Evolutionary conservation across 495 filamentous ascomycete species (phyloP).

Genomic region (Apodospora peruviana): DNA sequence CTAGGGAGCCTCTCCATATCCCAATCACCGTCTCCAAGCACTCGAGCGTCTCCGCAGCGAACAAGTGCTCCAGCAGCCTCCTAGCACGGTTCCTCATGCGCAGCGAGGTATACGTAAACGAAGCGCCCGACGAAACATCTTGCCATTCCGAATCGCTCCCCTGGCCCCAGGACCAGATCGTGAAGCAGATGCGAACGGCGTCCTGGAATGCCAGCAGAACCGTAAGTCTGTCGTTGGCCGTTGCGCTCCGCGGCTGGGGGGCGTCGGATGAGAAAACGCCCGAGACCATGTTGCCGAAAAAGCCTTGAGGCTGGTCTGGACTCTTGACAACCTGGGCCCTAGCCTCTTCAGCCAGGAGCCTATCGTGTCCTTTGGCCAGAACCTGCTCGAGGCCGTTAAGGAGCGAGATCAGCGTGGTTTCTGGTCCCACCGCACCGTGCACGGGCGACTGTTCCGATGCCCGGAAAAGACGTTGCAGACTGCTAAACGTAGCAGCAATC

Average conservation of each 20-base stretch:
- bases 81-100: conserved; percentile 85
- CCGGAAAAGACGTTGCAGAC: conserved; percentile 54
- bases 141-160: conserved; percentile 48
- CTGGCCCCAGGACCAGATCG: conserved; percentile 90
- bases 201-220: conserved; percentile 97
- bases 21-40: conserved; percentile 86
- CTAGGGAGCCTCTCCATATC: conserved; percentile 58
- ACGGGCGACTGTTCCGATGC: conserved; percentile 25
- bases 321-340: conserved; percentile 62
- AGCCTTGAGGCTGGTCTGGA: conserved; percentile 80
- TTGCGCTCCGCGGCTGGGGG: conserved; percentile 64
- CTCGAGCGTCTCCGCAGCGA: conserved; percentile 89
- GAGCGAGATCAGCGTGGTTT: conserved; percentile 67
- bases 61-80: conserved; percentile 85
- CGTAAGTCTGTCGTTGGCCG: conserved; percentile 89
- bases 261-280: conserved; percentile 81
- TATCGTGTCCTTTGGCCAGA: conserved; percentile 81
- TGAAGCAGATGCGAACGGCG: conserved; percentile 82
- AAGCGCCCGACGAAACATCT: conserved; percentile 68
- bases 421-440: conserved; percentile 41
- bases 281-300: conserved; percentile 96
- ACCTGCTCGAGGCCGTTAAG: conserved; percentile 87
- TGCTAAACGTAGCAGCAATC: conserved; percentile 61
- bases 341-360: conserved; percentile 68
- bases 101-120: conserved; percentile 82